Conservation (phyloP, 2,329 filamentous ascomycete species). For the Diaporthe eres region DNA sequence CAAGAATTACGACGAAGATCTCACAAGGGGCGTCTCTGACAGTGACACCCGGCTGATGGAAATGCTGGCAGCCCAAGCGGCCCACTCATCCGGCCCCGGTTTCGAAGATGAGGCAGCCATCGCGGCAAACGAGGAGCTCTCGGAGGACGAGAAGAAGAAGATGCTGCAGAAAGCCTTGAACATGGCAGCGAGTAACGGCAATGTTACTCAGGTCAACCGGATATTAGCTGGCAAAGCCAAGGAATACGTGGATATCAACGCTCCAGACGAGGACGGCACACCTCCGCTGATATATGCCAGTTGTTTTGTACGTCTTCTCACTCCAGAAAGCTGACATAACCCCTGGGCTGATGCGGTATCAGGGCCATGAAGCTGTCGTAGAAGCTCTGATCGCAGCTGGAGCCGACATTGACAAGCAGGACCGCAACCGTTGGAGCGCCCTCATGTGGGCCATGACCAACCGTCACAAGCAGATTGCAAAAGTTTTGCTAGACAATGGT, state of each 20-base stretch:
- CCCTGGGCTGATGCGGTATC: conserved; percentile 42
- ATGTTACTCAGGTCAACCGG: conserved; percentile 83
- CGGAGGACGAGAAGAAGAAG: conserved; percentile 82
- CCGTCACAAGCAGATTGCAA: conserved; percentile 94
- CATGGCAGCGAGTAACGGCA: conserved; percentile 97
- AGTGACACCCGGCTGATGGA: conserved; percentile 92
- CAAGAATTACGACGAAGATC: conserved; percentile 78
- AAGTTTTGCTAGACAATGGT: conserved; percentile 90
- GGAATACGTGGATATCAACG: conserved; percentile 85
- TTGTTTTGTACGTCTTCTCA: conserved; percentile 81
- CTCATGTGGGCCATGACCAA: conserved; percentile 99
- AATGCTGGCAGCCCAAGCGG: conserved; percentile 96
- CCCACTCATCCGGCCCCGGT: conserved; percentile 79
- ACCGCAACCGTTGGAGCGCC: conserved; percentile 96
- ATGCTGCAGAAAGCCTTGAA: conserved; percentile 89
- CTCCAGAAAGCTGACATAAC: conserved; percentile 36
- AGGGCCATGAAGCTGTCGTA: conserved; percentile 93
- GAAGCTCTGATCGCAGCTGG: conserved; percentile 86
- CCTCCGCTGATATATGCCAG: conserved; percentile 98
- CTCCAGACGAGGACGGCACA: conserved; percentile 92
- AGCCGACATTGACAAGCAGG: conserved; percentile 91
- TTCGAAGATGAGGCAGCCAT: conserved; percentile 87
- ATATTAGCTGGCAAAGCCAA: conserved; percentile 82
- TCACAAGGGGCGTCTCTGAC: conserved; percentile 72
- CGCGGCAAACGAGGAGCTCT: conserved; percentile 79